Evolutionary conservation across 257 asterid species (phyloP).

Genomic region (Paulownia fortunei): DNA sequence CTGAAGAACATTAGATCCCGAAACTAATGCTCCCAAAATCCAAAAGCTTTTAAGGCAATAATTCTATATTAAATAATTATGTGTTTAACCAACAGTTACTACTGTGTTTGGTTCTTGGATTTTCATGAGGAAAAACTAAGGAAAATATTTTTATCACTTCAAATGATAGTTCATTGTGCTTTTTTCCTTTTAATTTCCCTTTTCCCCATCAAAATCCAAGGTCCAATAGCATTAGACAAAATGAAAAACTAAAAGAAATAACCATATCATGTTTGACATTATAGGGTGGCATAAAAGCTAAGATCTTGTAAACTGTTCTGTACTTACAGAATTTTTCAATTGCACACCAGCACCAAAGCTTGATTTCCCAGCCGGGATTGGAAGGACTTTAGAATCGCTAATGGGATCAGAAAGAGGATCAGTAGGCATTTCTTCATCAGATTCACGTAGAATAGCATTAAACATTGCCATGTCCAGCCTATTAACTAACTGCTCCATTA

Average conservation of each 20-base stretch:
- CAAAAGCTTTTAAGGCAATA: no score
- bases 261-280: constrained; percentile 9
- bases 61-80: no score
- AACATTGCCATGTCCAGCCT: constrained; percentile 94
- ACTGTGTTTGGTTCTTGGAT: background rate
- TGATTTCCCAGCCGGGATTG: constrained; percentile 77
- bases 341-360: constrained; percentile 96
- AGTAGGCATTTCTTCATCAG: constrained; percentile 90
- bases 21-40: no score
- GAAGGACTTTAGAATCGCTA: constrained; percentile 74
- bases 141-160: no score
- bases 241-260: background rate
- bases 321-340: constrained; percentile 89
- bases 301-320: background rate
- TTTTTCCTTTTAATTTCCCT: background rate
- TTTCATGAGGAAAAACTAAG: no score
- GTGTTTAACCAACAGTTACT: background rate
- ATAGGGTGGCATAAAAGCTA: background rate
- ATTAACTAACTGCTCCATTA: constrained; percentile 90
- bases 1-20: no score
- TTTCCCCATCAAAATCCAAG: background rate
- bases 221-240: background rate
- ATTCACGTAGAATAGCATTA: constrained; percentile 92
- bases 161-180: no score
- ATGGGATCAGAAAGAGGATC: constrained; percentile 97